Conservation (phyloP, 768 basidiomycete species). For the Wakefieldia striispora region DNA sequence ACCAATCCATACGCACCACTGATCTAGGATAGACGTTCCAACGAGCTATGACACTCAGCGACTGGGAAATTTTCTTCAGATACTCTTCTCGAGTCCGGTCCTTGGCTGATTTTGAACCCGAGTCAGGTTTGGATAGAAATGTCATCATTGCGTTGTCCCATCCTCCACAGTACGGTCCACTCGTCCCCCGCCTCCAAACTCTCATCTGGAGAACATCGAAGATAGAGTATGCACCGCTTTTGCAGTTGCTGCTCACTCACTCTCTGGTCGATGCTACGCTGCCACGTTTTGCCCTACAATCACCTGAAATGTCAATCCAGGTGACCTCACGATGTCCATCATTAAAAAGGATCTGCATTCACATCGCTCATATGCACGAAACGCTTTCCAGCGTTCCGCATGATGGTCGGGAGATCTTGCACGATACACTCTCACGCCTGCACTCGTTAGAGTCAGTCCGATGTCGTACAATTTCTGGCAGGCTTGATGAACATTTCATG, state of each 20-base stretch:
- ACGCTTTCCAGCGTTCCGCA: too few species aligned
- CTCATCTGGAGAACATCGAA: conserved; percentile 18
- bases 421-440: conserved; percentile 12
- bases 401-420: too few species aligned
- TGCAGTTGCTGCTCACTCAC: conserved; percentile 23
- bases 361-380: too few species aligned
- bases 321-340: conserved; percentile 20
- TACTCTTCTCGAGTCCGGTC: conserved; percentile 25
- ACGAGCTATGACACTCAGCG: conserved; percentile 25
- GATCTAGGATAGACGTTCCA: conserved; percentile 20
- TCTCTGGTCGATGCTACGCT: conserved; percentile 18
- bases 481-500: conserved; percentile 15
- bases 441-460: too few species aligned
- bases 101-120: conserved; percentile 6
- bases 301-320: conserved; percentile 17
- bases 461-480: too few species aligned
- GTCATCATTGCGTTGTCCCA: conserved; percentile 25
- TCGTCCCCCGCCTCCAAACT: conserved; percentile 20
- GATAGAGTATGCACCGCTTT: conserved; percentile 17
- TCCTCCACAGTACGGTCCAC: conserved; percentile 20
- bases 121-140: conserved; percentile 10
- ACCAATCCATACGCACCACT: neutral
- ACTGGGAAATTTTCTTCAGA: conserved; percentile 29
- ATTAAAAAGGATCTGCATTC: conserved; percentile 12
- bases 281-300: conserved; percentile 4